phyloP scores from a whole-genome alignment of 2,329 filamentous ascomycete genomes.

The Drechslerella dactyloides region DNA sequence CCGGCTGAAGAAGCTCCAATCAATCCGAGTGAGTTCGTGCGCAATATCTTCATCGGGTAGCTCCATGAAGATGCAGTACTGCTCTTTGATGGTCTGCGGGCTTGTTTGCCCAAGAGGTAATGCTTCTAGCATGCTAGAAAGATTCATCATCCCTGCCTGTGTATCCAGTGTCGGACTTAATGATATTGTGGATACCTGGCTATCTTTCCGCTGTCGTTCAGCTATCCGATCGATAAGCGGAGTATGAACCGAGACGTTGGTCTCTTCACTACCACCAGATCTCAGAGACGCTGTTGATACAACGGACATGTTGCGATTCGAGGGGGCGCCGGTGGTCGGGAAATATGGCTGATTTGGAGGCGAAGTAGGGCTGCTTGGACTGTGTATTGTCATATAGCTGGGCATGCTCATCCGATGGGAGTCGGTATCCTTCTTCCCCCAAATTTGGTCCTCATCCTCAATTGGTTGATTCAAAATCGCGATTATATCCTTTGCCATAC shows the following conservation, averaged over 20 bases:
- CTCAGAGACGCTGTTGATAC: conserved; percentile 32
- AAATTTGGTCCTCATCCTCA: conserved; percentile 89
- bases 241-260: conserved; percentile 18
- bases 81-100: conserved; percentile 66
- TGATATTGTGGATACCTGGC: conserved; percentile 33
- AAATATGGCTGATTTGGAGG: conserved; percentile 13
- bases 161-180: conserved; percentile 39
- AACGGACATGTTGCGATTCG: conserved; percentile 38
- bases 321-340: conserved; percentile 5
- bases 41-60: conserved; percentile 83
- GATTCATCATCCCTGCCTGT: conserved; percentile 39
- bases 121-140: conserved; percentile 33
- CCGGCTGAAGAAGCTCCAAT: conserved; percentile 97
- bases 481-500: conserved; percentile 83
- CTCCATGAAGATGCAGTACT: conserved; percentile 90
- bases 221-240: conserved; percentile 14
- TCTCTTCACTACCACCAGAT: conserved; percentile 32
- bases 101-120: conserved; percentile 27
- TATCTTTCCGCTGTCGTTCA: conserved; percentile 28
- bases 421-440: conserved; percentile 81
- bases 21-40: conserved; percentile 89
- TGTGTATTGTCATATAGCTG: conserved; percentile 32
- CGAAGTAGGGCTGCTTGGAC: conserved; percentile 19
- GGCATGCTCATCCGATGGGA: conserved; percentile 57
- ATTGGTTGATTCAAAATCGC: conserved; percentile 72